Evolutionary conservation across 2,329 filamentous ascomycete species (phyloP), one percentile per base, ranked within the genome.

Genomic region (Fusarium euwallaceae): DNA sequence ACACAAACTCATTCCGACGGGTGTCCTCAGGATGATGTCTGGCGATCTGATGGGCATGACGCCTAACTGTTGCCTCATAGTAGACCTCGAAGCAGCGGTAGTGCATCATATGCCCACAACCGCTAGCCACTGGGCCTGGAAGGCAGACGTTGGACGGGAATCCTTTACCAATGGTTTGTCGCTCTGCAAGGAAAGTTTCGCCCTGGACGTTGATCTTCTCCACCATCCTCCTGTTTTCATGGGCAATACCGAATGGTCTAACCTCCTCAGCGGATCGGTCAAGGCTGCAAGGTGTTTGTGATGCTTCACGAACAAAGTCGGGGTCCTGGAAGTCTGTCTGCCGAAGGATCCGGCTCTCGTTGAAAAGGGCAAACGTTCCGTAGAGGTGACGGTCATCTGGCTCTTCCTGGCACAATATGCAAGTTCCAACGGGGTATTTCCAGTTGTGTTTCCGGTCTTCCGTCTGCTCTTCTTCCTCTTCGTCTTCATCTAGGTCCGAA

Each of bases 71-170:
- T 5, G 96, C 95, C 55, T 94, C 91, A 74, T 94, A 93, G 80
- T 98, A 99, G 45, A 93, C 90, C 79, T 98, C 95, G 80, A 99
- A 99, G 84, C 97, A 99, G 76, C 90, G 92, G 81, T 94, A 98
- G 82, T 99, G 97, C 97, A 99, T 99, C 79, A 99, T 97, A 82
- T 99, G 97, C 4, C 97, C 97, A 82, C 97, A 99, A 11, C 96
- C 95, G 39, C 94, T 94, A 12, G 95, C 94, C 2, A 98, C 93
- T 0, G 96, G 94, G 0, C 95, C 97, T 20, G 90, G 87, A 32
- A 89, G 87, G 37, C 91, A 91, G 45, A 91, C 87, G 11, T 88
- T 86, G 8, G 91, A 87, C 4, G 94, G 93, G 79, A 97, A 99
- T 0, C 97, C 97, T 82, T 95, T 97, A 36, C 96, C 95, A 58